A percentile compares a stretch with the other conserved stretches of the same genome.
phyloP scores from a whole-genome alignment of 2,329 filamentous ascomycete species.

The Colletotrichum liaoningense region DNA sequence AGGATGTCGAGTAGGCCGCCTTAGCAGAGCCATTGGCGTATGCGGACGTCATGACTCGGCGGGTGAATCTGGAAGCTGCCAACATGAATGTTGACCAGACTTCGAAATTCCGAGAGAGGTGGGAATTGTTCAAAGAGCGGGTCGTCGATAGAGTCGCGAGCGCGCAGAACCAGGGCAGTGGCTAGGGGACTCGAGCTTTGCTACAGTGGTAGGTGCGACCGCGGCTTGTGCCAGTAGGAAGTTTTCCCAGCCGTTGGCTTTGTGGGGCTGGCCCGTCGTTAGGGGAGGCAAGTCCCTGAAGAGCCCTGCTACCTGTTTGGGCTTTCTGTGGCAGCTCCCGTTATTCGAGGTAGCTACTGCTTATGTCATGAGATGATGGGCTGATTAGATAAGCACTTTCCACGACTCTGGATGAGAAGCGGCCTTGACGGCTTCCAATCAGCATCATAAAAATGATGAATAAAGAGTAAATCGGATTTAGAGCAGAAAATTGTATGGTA shows the following conservation, averaged over 20 bases:
- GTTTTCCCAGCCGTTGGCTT: conserved; percentile 8
- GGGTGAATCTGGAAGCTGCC: conserved; percentile 36
- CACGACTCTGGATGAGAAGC: background rate
- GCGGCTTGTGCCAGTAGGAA: conserved; percentile 28
- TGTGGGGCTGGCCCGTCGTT: conserved; percentile 25
- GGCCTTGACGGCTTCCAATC: background rate
- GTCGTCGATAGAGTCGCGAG: conserved; percentile 11
- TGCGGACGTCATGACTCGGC: conserved; percentile 37
- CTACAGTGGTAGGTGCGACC: conserved; percentile 12
- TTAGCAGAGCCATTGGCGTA: conserved; percentile 36
- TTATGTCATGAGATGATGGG: background rate
- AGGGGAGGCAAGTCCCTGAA: background rate
- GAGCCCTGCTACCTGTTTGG: too few species aligned
- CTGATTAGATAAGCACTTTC: background rate
- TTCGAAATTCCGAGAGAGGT: conserved; percentile 14
- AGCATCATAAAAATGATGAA: background rate
- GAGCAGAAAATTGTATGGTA: too few species aligned
- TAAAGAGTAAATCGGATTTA: too few species aligned
- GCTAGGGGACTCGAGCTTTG: conserved; percentile 24
- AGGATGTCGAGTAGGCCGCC: conserved; percentile 24
- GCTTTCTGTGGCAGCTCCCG: too few species aligned
- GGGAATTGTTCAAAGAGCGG: conserved; percentile 21
- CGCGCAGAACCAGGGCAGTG: conserved; percentile 16
- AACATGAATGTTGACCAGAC: conserved; percentile 33
- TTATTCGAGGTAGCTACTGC: background rate